These are phyloP conservation scores for Castanea mollissima DNA, from an alignment of 306 rosid genomes.

Conservation along the genomic window DNA sequence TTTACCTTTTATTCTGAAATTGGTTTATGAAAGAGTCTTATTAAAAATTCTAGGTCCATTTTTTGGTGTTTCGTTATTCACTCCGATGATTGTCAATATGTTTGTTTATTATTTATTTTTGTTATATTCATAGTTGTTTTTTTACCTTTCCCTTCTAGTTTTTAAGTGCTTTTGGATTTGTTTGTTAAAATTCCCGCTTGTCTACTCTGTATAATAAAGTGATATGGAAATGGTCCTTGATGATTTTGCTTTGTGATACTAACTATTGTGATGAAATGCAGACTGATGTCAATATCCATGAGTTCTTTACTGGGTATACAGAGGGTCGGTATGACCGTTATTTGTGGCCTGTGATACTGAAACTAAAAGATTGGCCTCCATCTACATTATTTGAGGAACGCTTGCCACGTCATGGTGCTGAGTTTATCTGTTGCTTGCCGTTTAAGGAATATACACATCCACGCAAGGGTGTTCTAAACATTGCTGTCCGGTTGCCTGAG, in stretches of 20 bases:
- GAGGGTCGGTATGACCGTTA: conserved; percentile 46
- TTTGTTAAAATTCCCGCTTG: neutral
- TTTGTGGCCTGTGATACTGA: conserved; percentile 70
- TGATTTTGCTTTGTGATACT: conserved; percentile 11
- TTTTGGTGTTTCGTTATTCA: neutral
- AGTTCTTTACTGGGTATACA: conserved; percentile 60
- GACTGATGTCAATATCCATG: conserved; percentile 45
- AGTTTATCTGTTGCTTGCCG: conserved; percentile 53
- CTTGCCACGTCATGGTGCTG: conserved; percentile 62
- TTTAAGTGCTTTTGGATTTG: neutral
- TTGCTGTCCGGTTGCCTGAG: conserved; percentile 52
- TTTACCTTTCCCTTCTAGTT: too few relatives aligned
- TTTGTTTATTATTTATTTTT: too few relatives aligned
- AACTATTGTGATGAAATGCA: conserved; percentile 12
- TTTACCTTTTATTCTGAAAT: neutral
- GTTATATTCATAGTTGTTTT: neutral
- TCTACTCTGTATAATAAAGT: neutral
- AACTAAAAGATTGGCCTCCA: conserved; percentile 73
- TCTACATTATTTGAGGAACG: conserved; percentile 62
- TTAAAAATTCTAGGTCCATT: neutral
- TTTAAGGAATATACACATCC: conserved; percentile 62
- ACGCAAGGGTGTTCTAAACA: conserved; percentile 53
- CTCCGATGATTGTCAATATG: neutral
- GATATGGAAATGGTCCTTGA: neutral
- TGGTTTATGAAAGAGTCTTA: too few relatives aligned